Conservation (phyloP, 2,329 filamentous ascomycete genomes). For the Cucurbitaria berberidis region DNA sequence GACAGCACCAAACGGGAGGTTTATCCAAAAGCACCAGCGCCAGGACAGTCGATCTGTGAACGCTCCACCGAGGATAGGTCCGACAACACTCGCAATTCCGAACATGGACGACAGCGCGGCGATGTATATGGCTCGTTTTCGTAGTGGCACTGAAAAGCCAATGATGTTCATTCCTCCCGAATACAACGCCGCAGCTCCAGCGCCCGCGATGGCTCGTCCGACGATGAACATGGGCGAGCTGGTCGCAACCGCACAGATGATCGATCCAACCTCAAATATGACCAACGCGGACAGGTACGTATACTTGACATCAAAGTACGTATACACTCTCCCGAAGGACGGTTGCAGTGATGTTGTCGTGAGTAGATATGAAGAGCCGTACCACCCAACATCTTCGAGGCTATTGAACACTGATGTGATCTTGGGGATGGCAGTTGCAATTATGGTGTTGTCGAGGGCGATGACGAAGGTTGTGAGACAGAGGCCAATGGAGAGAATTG, state of each 20-base stretch:
- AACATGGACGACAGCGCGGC: conserved; percentile 48
- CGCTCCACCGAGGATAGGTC: conserved; percentile 52
- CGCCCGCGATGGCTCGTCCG: conserved; percentile 61
- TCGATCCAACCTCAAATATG: conserved; percentile 58
- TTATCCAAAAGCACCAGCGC: conserved; percentile 52
- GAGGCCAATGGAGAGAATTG: conserved; percentile 42
- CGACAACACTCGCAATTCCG: conserved; percentile 49
- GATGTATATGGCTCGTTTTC: conserved; percentile 52
- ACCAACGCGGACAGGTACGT: conserved; percentile 58
- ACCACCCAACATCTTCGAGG: conserved; percentile 53
- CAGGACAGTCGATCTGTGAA: conserved; percentile 50
- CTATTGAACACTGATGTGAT: conserved; percentile 52
- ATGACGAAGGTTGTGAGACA: conserved; percentile 47
- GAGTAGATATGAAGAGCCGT: conserved; percentile 54
- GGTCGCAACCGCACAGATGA: conserved; percentile 59
- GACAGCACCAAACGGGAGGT: conserved; percentile 54
- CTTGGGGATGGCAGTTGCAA: conserved; percentile 48
- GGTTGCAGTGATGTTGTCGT: conserved; percentile 53
- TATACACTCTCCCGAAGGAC: conserved; percentile 64
- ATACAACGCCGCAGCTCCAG: conserved; percentile 59
- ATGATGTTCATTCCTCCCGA: conserved; percentile 61
- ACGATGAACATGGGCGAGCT: conserved; percentile 61
- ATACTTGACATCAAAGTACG: conserved; percentile 62
- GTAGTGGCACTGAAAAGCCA: conserved; percentile 50
- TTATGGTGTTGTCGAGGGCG: conserved; percentile 50